phyloP scores from a whole-genome alignment of 148 eudicot species.

The Beta vulgaris region DNA sequence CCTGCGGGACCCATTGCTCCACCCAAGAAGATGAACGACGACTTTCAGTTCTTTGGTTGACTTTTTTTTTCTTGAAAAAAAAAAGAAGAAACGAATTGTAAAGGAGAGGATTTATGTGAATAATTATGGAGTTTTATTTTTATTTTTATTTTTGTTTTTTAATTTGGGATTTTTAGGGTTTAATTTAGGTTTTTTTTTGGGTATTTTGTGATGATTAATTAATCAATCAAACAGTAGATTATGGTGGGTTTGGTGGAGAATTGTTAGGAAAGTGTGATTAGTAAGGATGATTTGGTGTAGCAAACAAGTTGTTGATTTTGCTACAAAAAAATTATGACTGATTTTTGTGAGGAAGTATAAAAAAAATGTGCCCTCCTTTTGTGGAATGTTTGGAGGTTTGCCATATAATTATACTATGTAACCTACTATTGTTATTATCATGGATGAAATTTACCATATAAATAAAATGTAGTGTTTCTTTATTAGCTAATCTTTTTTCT shows the following conservation, averaged over 20 bases:
- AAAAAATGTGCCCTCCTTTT: constrained; percentile 17
- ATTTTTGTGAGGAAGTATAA: neutral
- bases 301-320: neutral
- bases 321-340: neutral
- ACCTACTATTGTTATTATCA: neutral
- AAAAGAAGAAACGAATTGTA: neutral
- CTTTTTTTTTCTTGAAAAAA: neutral
- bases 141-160: neutral
- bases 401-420: neutral
- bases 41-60: constrained; percentile 5
- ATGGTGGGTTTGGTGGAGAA: neutral
- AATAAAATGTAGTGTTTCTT: too few species aligned
- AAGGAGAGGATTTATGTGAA: neutral
- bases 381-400: constrained; percentile 21
- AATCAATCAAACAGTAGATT: neutral
- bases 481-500: too few species aligned
- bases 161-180: neutral
- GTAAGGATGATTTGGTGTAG: neutral
- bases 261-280: neutral
- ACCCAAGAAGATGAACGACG: constrained; percentile 23
- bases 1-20: constrained; percentile 52
- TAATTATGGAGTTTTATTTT: too few species aligned
- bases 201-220: neutral
- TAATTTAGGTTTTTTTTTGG: neutral
- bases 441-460: constrained; percentile 22